Percentiles rank a stretch among this genome's conserved stretches.
Conservation (phyloP, 2,329 filamentous ascomycete genomes). For the Curvularia sp. region DNA sequence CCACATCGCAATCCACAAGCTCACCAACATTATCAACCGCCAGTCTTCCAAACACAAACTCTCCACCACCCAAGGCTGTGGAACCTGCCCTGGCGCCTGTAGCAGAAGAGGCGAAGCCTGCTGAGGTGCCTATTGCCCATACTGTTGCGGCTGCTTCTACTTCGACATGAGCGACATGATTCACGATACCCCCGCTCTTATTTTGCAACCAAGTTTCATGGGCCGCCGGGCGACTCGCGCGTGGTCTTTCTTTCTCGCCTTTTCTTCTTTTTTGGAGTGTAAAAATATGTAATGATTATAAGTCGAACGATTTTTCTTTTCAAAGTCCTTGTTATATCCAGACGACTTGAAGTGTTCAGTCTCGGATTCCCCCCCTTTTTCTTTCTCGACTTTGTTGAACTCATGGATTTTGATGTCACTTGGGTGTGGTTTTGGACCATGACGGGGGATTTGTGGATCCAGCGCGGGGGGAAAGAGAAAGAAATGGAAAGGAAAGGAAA, state of each 20-base stretch:
- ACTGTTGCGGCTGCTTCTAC: slow-evolving; percentile 26
- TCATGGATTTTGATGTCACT: slow-evolving; percentile 7
- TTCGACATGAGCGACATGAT: slow-evolving; percentile 35
- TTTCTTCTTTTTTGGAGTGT: slow-evolving; percentile 27
- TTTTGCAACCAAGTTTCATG: slow-evolving; percentile 21
- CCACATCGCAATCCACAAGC: slow-evolving; percentile 35
- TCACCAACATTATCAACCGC: slow-evolving; percentile 44
- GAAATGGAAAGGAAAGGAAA: neutral
- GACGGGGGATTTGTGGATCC: neutral
- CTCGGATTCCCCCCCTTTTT: neutral
- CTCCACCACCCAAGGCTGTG: slow-evolving; percentile 36
- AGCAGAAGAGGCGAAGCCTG: slow-evolving; percentile 34
- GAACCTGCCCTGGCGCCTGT: slow-evolving; percentile 39
- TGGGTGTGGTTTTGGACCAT: too few species aligned
- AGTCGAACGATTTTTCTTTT: slow-evolving; percentile 23
- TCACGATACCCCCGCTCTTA: slow-evolving; percentile 36
- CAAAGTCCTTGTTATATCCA: slow-evolving; percentile 12
- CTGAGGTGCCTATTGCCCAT: slow-evolving; percentile 18
- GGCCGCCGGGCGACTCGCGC: slow-evolving; percentile 31
- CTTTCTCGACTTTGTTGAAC: slow-evolving; percentile 4
- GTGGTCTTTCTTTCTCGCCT: slow-evolving; percentile 19
- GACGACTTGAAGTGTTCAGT: slow-evolving; percentile 30
- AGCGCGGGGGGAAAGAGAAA: neutral
- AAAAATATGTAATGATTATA: slow-evolving; percentile 47
- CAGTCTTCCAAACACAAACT: slow-evolving; percentile 40